Evolutionary conservation across 768 basidiomycete species (phyloP).

Genomic region (Naganishia onofrii): DNA sequence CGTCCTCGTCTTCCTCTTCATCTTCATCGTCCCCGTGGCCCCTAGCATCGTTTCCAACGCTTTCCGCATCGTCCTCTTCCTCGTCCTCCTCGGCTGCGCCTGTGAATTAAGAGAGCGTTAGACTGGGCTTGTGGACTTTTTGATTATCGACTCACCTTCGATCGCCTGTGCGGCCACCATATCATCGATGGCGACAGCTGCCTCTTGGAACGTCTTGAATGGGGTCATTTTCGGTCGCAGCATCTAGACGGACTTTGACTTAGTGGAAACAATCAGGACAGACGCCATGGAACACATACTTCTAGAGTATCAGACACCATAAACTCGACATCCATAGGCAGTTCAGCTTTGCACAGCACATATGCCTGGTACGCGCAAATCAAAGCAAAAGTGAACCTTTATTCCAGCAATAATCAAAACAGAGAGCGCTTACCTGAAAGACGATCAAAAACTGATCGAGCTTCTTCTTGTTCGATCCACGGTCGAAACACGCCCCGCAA

Average conservation of each 20-base stretch:
- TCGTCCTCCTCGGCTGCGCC: slow-evolving; percentile 56
- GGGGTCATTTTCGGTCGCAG: slow-evolving; percentile 76
- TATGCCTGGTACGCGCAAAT: slow-evolving; percentile 60
- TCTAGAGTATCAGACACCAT: slow-evolving; percentile 94
- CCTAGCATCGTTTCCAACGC: slow-evolving; percentile 40
- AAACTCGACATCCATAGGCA: slow-evolving; percentile 98
- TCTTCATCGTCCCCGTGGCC: slow-evolving; percentile 62
- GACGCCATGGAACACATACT: slow-evolving; percentile 55
- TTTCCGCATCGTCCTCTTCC: slow-evolving; percentile 34
- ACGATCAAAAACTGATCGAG: slow-evolving; percentile 87
- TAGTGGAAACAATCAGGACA: slow-evolving; percentile 1
- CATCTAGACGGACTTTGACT: slow-evolving; percentile 57
- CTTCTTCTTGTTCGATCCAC: slow-evolving; percentile 85
- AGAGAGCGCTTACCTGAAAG: slow-evolving; percentile 70
- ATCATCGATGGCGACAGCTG: slow-evolving; percentile 82
- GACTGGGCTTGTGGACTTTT: neutral
- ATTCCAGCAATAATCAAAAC: neutral
- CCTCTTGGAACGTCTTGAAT: slow-evolving; percentile 76
- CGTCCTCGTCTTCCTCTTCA: slow-evolving; percentile 55
- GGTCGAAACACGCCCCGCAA: slow-evolving; percentile 96
- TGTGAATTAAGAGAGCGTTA: neutral
- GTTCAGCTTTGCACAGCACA: slow-evolving; percentile 75
- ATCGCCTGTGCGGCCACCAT: slow-evolving; percentile 72
- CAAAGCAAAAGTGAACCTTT: slow-evolving; percentile 48
- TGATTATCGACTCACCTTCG: slow-evolving; percentile 51